Conservation (phyloP, 176 grass and related monocot genomes). For the Triticum aestivum region DNA sequence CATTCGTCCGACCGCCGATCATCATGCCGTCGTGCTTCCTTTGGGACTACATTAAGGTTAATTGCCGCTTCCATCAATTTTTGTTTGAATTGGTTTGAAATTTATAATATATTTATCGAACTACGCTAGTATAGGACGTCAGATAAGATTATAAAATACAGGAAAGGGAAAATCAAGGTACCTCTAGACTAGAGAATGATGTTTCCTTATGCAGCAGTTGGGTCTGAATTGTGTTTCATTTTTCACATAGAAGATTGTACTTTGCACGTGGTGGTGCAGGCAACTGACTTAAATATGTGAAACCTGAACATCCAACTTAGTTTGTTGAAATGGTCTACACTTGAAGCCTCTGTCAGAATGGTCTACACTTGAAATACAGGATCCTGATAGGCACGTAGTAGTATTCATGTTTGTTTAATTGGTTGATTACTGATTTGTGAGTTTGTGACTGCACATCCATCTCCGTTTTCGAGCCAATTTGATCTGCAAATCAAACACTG, state of each 20-base stretch:
- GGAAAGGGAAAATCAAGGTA: neutral
- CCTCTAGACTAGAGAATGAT: conserved; percentile 12
- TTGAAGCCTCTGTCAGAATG: neutral
- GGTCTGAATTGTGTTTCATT: neutral
- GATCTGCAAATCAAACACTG: neutral
- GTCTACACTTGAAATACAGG: neutral
- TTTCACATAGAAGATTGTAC: neutral
- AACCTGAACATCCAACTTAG: neutral
- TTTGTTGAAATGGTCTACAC: neutral
- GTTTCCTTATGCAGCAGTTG: neutral
- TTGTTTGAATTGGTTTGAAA: conserved; percentile 8
- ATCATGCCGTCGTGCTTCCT: conserved; percentile 92
- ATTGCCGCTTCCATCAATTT: neutral
- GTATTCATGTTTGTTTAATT: neutral
- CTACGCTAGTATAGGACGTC: neutral
- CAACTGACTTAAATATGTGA: neutral
- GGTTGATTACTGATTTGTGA: neutral
- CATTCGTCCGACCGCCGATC: conserved; percentile 63
- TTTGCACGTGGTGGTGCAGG: neutral
- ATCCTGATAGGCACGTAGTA: neutral
- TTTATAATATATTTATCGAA: neutral
- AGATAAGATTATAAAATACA: neutral
- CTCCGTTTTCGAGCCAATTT: neutral
- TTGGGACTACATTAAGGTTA: conserved; percentile 87
- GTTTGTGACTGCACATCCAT: neutral